Conservation (phyloP, 495 filamentous ascomycete species). For the Neurospora tetrasperma region DNA sequence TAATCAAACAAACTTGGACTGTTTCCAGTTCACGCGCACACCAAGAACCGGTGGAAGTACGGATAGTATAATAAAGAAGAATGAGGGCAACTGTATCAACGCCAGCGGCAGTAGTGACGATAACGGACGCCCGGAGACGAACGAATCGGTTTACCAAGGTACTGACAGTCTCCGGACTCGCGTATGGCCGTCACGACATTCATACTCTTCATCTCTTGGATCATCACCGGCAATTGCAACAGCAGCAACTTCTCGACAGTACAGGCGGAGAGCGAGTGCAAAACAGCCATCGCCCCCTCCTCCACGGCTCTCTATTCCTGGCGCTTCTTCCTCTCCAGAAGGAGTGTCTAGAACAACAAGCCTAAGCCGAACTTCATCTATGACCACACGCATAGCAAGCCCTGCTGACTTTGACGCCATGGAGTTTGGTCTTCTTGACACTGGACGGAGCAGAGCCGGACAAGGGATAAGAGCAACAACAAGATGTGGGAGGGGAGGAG, state of each 20-base stretch:
- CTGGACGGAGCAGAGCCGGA: neutral
- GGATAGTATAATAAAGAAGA: neutral
- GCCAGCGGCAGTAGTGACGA: neutral
- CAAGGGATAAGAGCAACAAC: neutral
- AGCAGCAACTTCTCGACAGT: neutral
- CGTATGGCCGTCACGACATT: neutral
- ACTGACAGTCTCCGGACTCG: neutral
- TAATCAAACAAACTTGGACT: conserved; percentile 2
- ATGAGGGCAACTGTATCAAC: neutral
- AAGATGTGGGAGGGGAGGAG: neutral
- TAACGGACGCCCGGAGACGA: neutral
- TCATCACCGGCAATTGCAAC: neutral
- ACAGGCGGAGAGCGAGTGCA: neutral
- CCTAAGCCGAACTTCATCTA: neutral
- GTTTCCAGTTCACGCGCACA: neutral
- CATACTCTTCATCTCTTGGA: neutral
- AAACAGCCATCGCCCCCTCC: neutral
- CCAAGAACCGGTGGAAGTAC: neutral
- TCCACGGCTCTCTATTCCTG: neutral
- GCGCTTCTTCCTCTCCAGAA: neutral
- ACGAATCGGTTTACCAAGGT: neutral
- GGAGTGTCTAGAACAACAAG: neutral
- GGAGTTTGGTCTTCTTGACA: neutral
- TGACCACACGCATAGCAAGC: neutral
- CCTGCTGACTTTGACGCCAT: neutral